Evolutionary conservation across 2,329 filamentous ascomycete genomes (phyloP).

Genomic region (Colletotrichum filicis): DNA sequence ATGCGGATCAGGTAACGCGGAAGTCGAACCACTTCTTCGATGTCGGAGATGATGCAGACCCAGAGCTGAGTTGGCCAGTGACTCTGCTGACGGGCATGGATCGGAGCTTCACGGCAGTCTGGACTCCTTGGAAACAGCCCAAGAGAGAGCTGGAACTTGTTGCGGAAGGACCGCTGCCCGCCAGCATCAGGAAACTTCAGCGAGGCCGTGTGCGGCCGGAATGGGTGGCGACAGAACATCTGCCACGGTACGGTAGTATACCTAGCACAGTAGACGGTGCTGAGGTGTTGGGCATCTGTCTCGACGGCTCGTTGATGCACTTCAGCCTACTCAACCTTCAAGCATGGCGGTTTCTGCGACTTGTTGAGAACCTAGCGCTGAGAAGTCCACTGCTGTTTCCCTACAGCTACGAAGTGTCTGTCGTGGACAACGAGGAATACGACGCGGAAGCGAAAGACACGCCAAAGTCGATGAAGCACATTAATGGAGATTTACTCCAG

Average conservation of each 20-base stretch:
- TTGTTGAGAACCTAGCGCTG: slow-evolving; percentile 77
- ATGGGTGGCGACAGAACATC: slow-evolving; percentile 54
- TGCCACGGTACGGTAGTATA: slow-evolving; percentile 54
- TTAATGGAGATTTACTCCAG: slow-evolving; percentile 74
- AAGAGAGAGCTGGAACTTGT: slow-evolving; percentile 57
- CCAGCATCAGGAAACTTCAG: slow-evolving; percentile 67
- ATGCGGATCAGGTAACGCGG: slow-evolving; percentile 58
- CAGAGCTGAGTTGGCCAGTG: slow-evolving; percentile 49
- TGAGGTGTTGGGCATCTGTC: slow-evolving; percentile 71
- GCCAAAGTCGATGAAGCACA: slow-evolving; percentile 65
- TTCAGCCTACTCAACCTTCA: slow-evolving; percentile 73
- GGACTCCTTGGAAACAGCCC: slow-evolving; percentile 56
- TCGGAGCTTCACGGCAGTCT: slow-evolving; percentile 60
- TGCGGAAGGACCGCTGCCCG: slow-evolving; percentile 66
- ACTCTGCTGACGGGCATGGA: slow-evolving; percentile 60
- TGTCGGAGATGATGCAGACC: slow-evolving; percentile 47
- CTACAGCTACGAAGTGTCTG: slow-evolving; percentile 49
- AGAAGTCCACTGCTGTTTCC: slow-evolving; percentile 60
- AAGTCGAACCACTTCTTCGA: slow-evolving; percentile 59
- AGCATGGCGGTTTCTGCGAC: slow-evolving; percentile 75
- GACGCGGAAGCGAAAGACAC: slow-evolving; percentile 52
- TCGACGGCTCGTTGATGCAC: slow-evolving; percentile 77
- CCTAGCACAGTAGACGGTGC: slow-evolving; percentile 55
- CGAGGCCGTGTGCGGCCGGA: slow-evolving; percentile 62
- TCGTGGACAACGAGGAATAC: slow-evolving; percentile 38